Evolutionary conservation across 2,329 filamentous ascomycete genomes (phyloP), one percentile per base, ranked within the genome.

Genomic region (Fusarium palustre): DNA sequence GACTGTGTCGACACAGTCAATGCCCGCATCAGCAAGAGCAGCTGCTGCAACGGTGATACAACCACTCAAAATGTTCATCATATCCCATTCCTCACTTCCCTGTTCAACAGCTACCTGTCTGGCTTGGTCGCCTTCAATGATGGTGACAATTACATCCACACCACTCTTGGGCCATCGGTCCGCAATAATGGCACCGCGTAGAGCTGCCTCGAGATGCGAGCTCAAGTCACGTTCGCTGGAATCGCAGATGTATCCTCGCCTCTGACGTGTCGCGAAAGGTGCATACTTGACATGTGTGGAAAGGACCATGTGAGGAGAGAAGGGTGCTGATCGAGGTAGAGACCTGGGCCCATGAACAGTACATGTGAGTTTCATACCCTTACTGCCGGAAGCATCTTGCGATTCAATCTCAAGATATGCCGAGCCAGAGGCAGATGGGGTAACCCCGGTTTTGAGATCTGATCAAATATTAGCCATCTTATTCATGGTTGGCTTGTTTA

Each of bases 111-210:
- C 81, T 47, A 79, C 79, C 77, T 79, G 87, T 78, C 78, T 86
- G 80, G 95, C 91, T 77, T 97, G 93, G 76, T 98, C 96, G 5
- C 93, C 95, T 81, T 99, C 96, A 20, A 99, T 84, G 49, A 99
- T 90, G 1, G 94, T 97, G 49, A 99, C 89, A 20, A 97, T 91
- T 41, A 99, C 90, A 77, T 99, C 96, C n/a, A 97, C 90, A 45
- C 93, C 94, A 78, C 93, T 97, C 84, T 99, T 99, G n/a, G 96
- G 96, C 93, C 95, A 99, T 60, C 95, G 86, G 77, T 97, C 94
- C 16, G 93, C 94, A 76, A 98, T 95, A 52, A 98, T 90, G 10
- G 93, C 92, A 1, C 95, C 95, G 34, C 94, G 88, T 52, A 99
- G 84, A 28, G 96, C 94, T 18, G 93, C 95, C 79, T 98, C 94